A percentile compares a stretch with the other conserved stretches of the same genome.
Evolutionary conservation across 106 monocot genomes (phyloP).

Genomic region (Alisma plantagoaquatica): DNA sequence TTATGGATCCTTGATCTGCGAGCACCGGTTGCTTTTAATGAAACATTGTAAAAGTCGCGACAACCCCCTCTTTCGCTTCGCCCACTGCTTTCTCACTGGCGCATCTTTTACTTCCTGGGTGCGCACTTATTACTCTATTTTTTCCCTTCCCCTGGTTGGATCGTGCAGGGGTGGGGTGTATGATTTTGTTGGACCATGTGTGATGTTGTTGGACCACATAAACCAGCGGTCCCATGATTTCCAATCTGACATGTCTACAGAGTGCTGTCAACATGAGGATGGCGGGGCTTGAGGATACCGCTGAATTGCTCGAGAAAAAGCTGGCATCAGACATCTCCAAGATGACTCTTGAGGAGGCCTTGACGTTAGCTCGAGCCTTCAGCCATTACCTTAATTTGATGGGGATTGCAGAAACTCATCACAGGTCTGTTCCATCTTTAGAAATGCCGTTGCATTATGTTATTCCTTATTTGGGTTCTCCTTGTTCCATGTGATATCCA

Average conservation of each 20-base stretch:
- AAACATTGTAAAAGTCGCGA: no score
- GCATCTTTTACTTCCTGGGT: no score
- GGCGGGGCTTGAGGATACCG: constrained; percentile 76
- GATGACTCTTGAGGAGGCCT: constrained; percentile 77
- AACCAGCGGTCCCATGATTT: neutral
- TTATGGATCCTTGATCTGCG: no score
- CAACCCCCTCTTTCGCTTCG: no score
- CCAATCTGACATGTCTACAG: constrained; percentile 25
- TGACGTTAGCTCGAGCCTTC: constrained; percentile 77
- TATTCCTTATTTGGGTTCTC: no score
- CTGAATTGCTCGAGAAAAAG: constrained; percentile 71
- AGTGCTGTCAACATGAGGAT: constrained; percentile 82
- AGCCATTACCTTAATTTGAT: constrained; percentile 88
- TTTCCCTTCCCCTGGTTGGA: neutral
- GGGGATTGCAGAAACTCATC: constrained; percentile 90
- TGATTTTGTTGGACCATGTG: neutral
- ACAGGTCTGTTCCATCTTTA: no score
- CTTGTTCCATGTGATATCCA: no score
- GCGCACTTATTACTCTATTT: no score
- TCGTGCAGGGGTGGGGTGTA: neutral
- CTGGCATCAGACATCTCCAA: constrained; percentile 57
- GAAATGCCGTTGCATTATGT: no score
- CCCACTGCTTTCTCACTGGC: no score
- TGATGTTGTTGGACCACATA: neutral
- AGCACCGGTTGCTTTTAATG: no score